These are phyloP conservation scores for Stellera chamaejasme DNA, from an alignment of 345 rosid species.

Conservation along the genomic window DNA sequence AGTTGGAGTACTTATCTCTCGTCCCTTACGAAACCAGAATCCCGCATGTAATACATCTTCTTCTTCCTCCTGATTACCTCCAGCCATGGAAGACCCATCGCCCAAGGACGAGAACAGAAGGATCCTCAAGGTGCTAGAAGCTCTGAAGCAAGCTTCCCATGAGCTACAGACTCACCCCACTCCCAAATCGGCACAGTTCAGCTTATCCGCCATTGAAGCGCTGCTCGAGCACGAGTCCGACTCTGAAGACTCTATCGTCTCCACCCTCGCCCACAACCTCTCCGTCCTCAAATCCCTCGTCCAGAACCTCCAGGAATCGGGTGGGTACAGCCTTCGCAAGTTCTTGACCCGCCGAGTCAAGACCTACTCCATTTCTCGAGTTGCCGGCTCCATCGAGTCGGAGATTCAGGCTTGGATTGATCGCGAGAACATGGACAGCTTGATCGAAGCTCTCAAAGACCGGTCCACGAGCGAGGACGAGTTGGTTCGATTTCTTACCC, in stretches of 20 bases:
- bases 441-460: slow-evolving; percentile 25
- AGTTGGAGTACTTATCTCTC: slow-evolving; percentile 3
- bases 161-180: slow-evolving; percentile 40
- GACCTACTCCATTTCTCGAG: slow-evolving; percentile 50
- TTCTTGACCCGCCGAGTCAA: slow-evolving; percentile 53
- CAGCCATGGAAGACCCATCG: slow-evolving; percentile 19
- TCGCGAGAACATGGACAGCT: slow-evolving; percentile 45
- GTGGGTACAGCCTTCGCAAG: slow-evolving; percentile 30
- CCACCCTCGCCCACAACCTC: slow-evolving; percentile 39
- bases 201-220: slow-evolving; percentile 42
- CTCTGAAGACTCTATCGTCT: slow-evolving; percentile 46
- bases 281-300: slow-evolving; percentile 35
- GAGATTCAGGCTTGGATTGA: slow-evolving; percentile 79
- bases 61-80: neutral
- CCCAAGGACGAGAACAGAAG: slow-evolving; percentile 16
- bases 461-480: slow-evolving; percentile 27
- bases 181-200: slow-evolving; percentile 21
- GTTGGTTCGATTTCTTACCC: slow-evolving; percentile 29
- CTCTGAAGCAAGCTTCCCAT: slow-evolving; percentile 56
- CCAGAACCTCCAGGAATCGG: slow-evolving; percentile 22
- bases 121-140: slow-evolving; percentile 45
- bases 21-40: neutral
- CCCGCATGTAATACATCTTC: neutral
- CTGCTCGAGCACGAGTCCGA: slow-evolving; percentile 56
- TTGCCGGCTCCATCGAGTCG: slow-evolving; percentile 50